Evolutionary conservation across 352 stramenopile species (phyloP).

Genomic region (Phytopythium sindhum): DNA sequence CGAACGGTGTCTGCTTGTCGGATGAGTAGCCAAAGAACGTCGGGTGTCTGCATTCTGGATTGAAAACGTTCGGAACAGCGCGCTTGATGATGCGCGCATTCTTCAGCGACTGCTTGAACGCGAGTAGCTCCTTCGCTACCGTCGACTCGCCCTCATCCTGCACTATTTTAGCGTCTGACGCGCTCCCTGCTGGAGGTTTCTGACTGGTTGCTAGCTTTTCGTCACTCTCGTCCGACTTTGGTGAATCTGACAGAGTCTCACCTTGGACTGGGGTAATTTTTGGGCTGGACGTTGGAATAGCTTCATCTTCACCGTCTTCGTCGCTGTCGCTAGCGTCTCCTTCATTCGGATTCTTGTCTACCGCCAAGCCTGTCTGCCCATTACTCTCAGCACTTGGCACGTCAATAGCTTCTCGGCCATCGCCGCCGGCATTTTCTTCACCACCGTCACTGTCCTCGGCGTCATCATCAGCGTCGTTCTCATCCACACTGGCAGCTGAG

Average conservation of each 20-base stretch:
- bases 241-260: background rate
- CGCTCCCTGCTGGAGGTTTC: background rate
- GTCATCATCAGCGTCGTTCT: slow-evolving; percentile 23
- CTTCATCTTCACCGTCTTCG: slow-evolving; percentile 18
- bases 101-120: slow-evolving; percentile 36
- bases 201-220: background rate
- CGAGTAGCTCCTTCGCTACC: slow-evolving; percentile 9
- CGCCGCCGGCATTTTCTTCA: slow-evolving; percentile 7
- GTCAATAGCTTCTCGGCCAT: background rate
- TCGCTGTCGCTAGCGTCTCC: slow-evolving; percentile 18
- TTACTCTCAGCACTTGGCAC: background rate
- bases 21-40: slow-evolving; percentile 74
- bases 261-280: background rate
- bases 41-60: slow-evolving; percentile 42
- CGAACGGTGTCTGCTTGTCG: slow-evolving; percentile 34
- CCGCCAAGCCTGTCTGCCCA: too few relatives aligned
- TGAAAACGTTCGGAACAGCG: slow-evolving; percentile 33
- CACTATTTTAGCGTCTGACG: background rate
- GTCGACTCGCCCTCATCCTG: background rate
- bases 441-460: slow-evolving; percentile 9
- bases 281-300: background rate
- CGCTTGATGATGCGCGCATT: slow-evolving; percentile 50
- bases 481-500: slow-evolving; percentile 57
- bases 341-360: background rate
- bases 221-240: background rate